Conservation (phyloP, 495 filamentous ascomycete species). For the Hyaloscypha variabilis region DNA sequence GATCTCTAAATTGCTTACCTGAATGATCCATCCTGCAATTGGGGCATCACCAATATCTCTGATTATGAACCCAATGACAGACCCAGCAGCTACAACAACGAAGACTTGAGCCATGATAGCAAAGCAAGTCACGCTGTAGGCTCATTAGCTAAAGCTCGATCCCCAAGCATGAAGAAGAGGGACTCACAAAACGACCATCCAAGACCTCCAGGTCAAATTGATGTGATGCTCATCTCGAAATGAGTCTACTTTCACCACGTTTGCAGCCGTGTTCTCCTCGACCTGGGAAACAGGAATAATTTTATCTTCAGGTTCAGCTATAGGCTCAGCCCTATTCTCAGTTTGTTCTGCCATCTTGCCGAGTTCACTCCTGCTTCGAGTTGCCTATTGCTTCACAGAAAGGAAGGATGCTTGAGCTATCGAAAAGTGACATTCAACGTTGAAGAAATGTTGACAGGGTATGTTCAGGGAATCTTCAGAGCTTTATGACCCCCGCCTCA, state of each 20-base stretch:
- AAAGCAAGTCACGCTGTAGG: slow-evolving; percentile 27
- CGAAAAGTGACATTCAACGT: not conserved
- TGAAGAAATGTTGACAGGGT: not conserved
- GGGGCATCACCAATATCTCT: slow-evolving; percentile 52
- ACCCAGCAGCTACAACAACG: slow-evolving; percentile 57
- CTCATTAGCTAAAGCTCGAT: not conserved
- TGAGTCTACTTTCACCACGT: slow-evolving; percentile 22
- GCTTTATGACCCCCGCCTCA: not conserved
- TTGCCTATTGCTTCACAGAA: not conserved
- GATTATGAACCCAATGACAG: slow-evolving; percentile 56
- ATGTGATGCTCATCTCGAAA: slow-evolving; percentile 27
- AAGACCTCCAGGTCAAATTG: slow-evolving; percentile 30
- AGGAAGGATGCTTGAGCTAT: not conserved
- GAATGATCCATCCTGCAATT: slow-evolving; percentile 57
- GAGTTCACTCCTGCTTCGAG: not conserved
- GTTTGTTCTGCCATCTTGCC: slow-evolving; percentile 14
- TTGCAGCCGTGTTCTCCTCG: slow-evolving; percentile 4
- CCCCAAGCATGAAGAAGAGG: not conserved
- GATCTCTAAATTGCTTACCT: slow-evolving; percentile 30
- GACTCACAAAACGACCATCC: slow-evolving; percentile 33
- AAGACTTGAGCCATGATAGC: slow-evolving; percentile 50
- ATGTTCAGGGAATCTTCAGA: not conserved
- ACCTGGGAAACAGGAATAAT: slow-evolving; percentile 13
- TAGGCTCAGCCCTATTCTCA: slow-evolving; percentile 3
- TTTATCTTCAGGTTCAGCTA: not conserved